Percentiles rank a stretch among this genome's conserved stretches.
Evolutionary conservation across 352 stramenopile genomes (phyloP).

Genomic region (Phytophthora sp.): DNA sequence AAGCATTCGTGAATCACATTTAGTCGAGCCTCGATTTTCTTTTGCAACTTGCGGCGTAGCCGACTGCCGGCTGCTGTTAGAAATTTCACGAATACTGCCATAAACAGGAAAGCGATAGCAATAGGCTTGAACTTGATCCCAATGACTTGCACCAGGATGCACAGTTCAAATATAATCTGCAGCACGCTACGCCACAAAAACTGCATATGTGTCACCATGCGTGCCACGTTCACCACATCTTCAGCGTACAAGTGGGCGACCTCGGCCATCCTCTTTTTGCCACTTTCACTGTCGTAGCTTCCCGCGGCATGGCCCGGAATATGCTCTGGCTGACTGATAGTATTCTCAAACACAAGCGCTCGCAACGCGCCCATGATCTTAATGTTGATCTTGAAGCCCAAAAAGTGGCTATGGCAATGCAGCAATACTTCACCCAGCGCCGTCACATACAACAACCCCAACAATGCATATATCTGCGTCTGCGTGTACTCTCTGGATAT

Average conservation of each 20-base stretch:
- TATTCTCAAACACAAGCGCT: constrained; percentile 45
- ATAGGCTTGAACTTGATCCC: constrained; percentile 37
- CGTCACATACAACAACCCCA: constrained; percentile 38
- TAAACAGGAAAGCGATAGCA: constrained; percentile 30
- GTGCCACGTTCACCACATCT: constrained; percentile 31
- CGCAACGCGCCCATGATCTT: constrained; percentile 39
- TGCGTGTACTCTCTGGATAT: constrained; percentile 34
- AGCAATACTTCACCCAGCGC: constrained; percentile 33
- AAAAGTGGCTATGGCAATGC: constrained; percentile 34
- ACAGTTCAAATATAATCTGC: constrained; percentile 41
- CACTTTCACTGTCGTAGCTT: constrained; percentile 25
- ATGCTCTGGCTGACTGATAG: constrained; percentile 35
- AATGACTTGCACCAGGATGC: constrained; percentile 46
- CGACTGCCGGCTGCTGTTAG: constrained; percentile 24
- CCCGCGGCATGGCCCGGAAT: constrained; percentile 21
- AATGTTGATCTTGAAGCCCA: constrained; percentile 44
- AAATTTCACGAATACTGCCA: constrained; percentile 28
- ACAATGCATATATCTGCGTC: constrained; percentile 22
- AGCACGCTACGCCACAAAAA: constrained; percentile 35
- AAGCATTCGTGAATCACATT: constrained; percentile 57
- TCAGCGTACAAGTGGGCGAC: constrained; percentile 40
- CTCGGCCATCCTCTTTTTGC: constrained; percentile 44
- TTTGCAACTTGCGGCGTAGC: constrained; percentile 29
- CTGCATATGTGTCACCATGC: constrained; percentile 34
- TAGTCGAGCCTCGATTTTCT: constrained; percentile 23